Evolutionary conservation across 805 yeast genomes (phyloP).

Genomic region (Candida gorgasii): DNA sequence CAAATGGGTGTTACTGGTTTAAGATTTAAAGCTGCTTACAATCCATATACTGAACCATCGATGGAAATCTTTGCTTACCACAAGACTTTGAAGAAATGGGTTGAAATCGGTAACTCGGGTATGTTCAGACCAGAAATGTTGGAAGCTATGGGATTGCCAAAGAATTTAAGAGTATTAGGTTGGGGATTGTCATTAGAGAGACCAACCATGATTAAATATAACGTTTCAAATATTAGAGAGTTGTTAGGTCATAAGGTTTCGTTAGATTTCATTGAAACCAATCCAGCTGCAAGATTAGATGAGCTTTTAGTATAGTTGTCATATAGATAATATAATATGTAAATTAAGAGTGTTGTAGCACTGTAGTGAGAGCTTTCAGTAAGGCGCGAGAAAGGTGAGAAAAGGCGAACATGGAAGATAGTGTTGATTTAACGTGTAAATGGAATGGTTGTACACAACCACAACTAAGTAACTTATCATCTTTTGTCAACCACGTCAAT

Average conservation of each 20-base stretch:
- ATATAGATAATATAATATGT: not conserved
- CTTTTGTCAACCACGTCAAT: slow-evolving; percentile 34
- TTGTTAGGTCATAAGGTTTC: slow-evolving; percentile 95
- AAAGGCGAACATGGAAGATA: slow-evolving; percentile 1
- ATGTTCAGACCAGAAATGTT: slow-evolving; percentile 99
- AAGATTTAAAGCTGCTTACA: slow-evolving; percentile 97
- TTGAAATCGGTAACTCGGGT: slow-evolving; percentile 98
- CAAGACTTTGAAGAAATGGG: slow-evolving; percentile 93
- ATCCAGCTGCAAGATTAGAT: slow-evolving; percentile 97
- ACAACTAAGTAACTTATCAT: slow-evolving; percentile 21
- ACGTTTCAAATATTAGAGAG: slow-evolving; percentile 93
- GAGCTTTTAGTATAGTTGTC: slow-evolving; percentile 34
- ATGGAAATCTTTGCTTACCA: slow-evolving; percentile 98
- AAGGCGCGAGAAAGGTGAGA: no score
- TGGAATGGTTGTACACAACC: slow-evolving; percentile 32
- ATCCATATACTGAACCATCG: slow-evolving; percentile 99
- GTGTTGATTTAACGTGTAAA: slow-evolving; percentile 23
- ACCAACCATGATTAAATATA: slow-evolving; percentile 99
- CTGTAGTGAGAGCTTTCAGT: no score
- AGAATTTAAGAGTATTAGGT: slow-evolving; percentile 90
- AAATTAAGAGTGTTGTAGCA: not conserved
- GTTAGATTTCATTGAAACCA: slow-evolving; percentile 89
- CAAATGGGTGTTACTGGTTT: slow-evolving; percentile 96
- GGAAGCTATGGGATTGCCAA: slow-evolving; percentile 97
- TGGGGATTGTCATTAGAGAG: slow-evolving; percentile 97